Conservation (phyloP, 495 filamentous ascomycete species). For the Emericellopsis terricola region DNA sequence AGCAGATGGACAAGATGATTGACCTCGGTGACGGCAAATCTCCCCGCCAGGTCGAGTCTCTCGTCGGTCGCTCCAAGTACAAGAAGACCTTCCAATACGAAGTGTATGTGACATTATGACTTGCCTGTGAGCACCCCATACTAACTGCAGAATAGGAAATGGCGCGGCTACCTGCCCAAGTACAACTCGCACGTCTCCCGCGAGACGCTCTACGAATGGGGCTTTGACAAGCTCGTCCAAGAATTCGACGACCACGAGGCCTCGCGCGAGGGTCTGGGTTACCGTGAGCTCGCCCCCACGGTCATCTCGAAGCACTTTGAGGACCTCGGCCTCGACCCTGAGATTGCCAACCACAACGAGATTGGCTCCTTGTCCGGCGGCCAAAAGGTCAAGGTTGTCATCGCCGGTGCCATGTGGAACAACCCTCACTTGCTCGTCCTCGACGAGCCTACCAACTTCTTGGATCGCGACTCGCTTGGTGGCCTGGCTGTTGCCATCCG, state of each 20-base stretch:
- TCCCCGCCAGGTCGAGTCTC: constrained; percentile 56
- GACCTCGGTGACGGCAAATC: constrained; percentile 72
- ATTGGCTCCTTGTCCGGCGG: constrained; percentile 94
- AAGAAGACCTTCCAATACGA: constrained; percentile 99
- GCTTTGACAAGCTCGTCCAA: constrained; percentile 85
- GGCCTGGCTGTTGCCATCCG: constrained; percentile 91
- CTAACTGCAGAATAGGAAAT: constrained; percentile 42
- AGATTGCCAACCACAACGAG: constrained; percentile 97
- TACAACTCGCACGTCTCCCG: constrained; percentile 83
- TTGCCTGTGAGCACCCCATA: neutral
- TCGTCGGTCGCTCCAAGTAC: constrained; percentile 94
- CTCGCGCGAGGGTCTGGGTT: constrained; percentile 91
- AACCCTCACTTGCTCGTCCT: constrained; percentile 95
- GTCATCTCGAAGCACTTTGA: constrained; percentile 97
- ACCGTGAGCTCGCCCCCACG: constrained; percentile 77
- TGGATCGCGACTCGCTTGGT: constrained; percentile 92
- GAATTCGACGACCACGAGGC: constrained; percentile 98
- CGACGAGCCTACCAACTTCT: constrained; percentile 98
- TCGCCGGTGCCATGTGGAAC: constrained; percentile 98
- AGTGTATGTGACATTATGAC: constrained; percentile 46
- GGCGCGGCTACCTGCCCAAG: constrained; percentile 75
- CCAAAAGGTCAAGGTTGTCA: constrained; percentile 99
- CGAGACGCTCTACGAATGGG: constrained; percentile 70
- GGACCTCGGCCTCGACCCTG: constrained; percentile 86
- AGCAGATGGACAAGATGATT: constrained; percentile 77